These are phyloP conservation scores for Coffea humblotiana DNA, from an alignment of 305 asterid species.

Conservation along the genomic window DNA sequence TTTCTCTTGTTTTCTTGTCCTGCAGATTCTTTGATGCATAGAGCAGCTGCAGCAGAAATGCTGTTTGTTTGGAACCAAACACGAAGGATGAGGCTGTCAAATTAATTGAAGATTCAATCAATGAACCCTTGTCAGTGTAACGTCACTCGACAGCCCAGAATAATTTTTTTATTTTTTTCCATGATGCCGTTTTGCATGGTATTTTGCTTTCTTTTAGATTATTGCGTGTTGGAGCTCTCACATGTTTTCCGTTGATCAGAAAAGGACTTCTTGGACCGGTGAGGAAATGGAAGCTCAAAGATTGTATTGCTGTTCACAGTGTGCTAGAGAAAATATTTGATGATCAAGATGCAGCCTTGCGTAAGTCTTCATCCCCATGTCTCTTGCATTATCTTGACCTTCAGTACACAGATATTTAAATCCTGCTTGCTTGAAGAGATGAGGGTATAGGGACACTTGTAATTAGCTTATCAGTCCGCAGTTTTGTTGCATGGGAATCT, in stretches of 20 bases:
- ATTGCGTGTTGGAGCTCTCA: conserved; percentile 5
- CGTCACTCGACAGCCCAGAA: conserved; percentile 18
- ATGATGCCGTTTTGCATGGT: background rate
- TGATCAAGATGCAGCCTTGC: conserved; percentile 74
- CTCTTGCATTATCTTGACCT: background rate
- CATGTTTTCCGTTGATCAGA: conserved; percentile 38
- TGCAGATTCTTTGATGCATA: conserved; percentile 79
- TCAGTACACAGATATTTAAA: background rate
- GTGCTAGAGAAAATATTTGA: conserved; percentile 50
- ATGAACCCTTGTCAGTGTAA: conserved; percentile 56
- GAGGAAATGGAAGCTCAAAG: conserved; percentile 60
- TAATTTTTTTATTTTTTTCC: background rate
- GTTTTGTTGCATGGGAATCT: background rate
- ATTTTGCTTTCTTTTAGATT: background rate
- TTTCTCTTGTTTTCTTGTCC: conserved; percentile 17
- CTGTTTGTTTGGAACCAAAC: conserved; percentile 71
- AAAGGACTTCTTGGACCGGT: conserved; percentile 47
- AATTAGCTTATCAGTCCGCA: background rate
- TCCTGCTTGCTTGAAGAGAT: conserved; percentile 4
- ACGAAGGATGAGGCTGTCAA: conserved; percentile 71
- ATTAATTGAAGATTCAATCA: conserved; percentile 73
- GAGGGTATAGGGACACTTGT: background rate
- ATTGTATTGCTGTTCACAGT: conserved; percentile 72
- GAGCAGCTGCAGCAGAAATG: conserved; percentile 96
- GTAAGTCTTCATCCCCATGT: conserved; percentile 35